Evolutionary conservation across 352 stramenopile species (phyloP), one percentile per base, ranked within the genome.

Genomic region (Phytophthora rubi): DNA sequence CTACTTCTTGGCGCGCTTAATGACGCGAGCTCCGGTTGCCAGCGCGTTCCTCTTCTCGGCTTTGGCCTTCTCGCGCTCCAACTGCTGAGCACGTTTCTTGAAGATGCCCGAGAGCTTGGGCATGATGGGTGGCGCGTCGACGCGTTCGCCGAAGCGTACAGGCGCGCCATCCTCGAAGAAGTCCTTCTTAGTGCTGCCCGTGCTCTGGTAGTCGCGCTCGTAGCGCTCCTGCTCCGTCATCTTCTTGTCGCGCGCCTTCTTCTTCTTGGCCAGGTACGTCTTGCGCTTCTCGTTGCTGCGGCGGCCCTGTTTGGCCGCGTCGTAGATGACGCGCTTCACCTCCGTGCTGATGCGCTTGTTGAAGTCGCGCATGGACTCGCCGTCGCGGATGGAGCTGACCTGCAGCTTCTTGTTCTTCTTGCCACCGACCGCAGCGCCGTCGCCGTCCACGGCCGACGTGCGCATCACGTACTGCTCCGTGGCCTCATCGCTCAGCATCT

Each of bases 321-420:
- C 85, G 71, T 92, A 93, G 65, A 95, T 91, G 39, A 95, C 88
- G 45, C 83, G 85, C 72, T 91, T 91, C 42, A 95, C 88, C 60
- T 95, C 86, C 18, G 71, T 88, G 57, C 83, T 92, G 64, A 95
- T 93, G 53, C 88, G 88, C 62, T 94, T 92, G 74, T 91, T 92
- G 57, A 94, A 95, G 33, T 89, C 84, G 39, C 87, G 87, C 86
- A 95, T 93, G 53, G 73, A 90, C 71, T 95, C 88, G 0, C 77
- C 78, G 10, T 90, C 80, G 33, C 74, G 74, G 54, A 93, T 93
- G 42, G 81, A 79, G 26, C 74, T 74, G 1, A 93, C 60, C 47
- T 91, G 75, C 26, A 91, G 66, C 55, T 85, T 75, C 62, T 80
- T 90, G 47, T 77, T 73, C 62, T 79, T 90, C 44, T 79, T 84